These are phyloP conservation scores for Tardiomyces digboiensis DNA, from an alignment of 1,139 yeast genomes.

Conservation along the genomic window DNA sequence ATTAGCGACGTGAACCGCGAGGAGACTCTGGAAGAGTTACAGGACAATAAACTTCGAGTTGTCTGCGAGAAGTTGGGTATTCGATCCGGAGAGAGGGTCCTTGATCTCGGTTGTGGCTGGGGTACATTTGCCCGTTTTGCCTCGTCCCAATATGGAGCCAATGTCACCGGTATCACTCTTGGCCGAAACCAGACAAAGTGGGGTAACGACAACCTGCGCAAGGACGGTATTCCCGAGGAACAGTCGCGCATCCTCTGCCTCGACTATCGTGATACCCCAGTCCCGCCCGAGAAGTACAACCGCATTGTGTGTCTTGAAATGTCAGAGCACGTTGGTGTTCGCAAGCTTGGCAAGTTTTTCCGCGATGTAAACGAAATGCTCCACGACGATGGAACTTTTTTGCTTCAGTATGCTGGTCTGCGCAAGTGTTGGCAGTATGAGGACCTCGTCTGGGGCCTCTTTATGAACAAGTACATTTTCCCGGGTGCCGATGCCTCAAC, in stretches of 20 bases:
- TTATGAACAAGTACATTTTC: constrained; percentile 94
- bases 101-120: constrained; percentile 96
- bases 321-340: constrained; percentile 96
- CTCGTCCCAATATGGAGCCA: constrained; percentile 74
- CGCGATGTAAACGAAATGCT: constrained; percentile 76
- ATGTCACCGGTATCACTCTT: constrained; percentile 81
- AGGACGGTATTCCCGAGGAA: constrained; percentile 57
- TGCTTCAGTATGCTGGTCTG: constrained; percentile 82
- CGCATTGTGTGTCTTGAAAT: constrained; percentile 88
- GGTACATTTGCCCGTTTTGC: constrained; percentile 87
- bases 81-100: constrained; percentile 59
- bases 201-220: constrained; percentile 64
- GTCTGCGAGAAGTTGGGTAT: constrained; percentile 84
- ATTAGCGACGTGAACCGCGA: constrained; percentile 61
- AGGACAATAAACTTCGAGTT: constrained; percentile 80
- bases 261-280: constrained; percentile 89
- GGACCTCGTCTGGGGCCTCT: constrained; percentile 89
- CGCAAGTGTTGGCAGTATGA: constrained; percentile 94
- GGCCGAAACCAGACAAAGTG: constrained; percentile 89
- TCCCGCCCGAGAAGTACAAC: constrained; percentile 66
- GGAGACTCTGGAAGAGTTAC: constrained; percentile 78
- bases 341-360: constrained; percentile 69
- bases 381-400: constrained; percentile 87
- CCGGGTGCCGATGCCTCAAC: constrained; percentile 98
- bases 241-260: constrained; percentile 74